Evolutionary conservation across 2,329 filamentous ascomycete species (phyloP).

Genomic region (Ceratocystis huliohia): DNA sequence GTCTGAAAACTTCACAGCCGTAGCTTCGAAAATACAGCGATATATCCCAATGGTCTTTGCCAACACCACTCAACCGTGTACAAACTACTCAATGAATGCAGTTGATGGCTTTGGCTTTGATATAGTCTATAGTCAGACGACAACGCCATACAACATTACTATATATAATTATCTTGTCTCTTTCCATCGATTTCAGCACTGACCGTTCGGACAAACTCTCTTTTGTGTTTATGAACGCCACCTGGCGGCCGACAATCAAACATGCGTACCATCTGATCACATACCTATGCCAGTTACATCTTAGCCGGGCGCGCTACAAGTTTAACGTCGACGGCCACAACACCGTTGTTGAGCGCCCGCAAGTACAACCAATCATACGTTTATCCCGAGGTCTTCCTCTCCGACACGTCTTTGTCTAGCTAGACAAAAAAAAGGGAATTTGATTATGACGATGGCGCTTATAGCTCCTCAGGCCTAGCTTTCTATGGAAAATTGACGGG

Average conservation of each 20-base stretch:
- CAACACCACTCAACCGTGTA: background rate
- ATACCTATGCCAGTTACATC: too few relatives aligned
- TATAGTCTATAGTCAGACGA: background rate
- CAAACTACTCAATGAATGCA: background rate
- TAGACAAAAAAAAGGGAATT: background rate
- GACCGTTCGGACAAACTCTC: background rate
- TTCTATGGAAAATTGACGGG: background rate
- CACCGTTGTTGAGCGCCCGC: too few relatives aligned
- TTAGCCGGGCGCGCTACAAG: too few relatives aligned
- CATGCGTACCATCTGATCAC: too few relatives aligned
- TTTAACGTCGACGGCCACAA: too few relatives aligned
- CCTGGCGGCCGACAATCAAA: background rate
- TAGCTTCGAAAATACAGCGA: background rate
- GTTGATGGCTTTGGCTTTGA: background rate
- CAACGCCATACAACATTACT: background rate
- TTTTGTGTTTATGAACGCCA: background rate
- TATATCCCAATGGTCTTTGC: background rate
- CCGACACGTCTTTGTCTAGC: background rate
- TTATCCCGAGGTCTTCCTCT: background rate
- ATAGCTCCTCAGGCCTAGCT: background rate
- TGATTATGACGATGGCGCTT: background rate
- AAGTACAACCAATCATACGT: too few relatives aligned
- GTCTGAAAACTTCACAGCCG: background rate
- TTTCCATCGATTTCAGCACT: background rate
- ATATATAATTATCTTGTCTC: background rate